Base-by-base conservation (phyloP, 768 basidiomycete genomes). In the Trametes punicea region DNA sequence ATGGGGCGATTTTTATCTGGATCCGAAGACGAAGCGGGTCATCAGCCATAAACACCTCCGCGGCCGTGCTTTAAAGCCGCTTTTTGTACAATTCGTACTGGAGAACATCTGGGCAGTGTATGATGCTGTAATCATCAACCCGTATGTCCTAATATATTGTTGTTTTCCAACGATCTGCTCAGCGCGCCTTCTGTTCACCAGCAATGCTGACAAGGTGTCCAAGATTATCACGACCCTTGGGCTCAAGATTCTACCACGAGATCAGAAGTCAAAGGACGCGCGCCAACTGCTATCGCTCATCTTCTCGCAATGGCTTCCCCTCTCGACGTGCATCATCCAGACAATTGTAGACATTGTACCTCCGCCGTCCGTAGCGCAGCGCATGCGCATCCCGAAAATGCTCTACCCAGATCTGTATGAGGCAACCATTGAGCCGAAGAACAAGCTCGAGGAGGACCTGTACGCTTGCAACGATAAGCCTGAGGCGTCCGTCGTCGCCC, bases 31-130 rank as follows among this genome's bases (percentile, higher is more conserved):
- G 40, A 98, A 97, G 72, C 81, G 84, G 62, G 90, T 98, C 34
- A 85, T 98, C 67, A 90, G 87, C 64, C 77, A 93, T 70, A 95
- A 93, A 72, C 90, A 95, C 71, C 79, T 98, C 56, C 83, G 81
- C 48, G 96, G 93, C 16, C 82, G 93, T 39, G 79, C 82, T 46
- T 72, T 98, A 68, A 98, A 98, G 74, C 92, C 95, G 10, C 78
- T 98, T 23, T 98, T 98, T 66, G 97, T 98, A 11, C 95, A 98
- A 73, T 96, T 98, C 63, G 88, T 99, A 11, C 73, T 99, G 61
- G 97, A 98, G 50, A 98, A 98, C 69, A 80, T 99, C 23, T 99
- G 96, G 95, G 88, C 91, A 15, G 89, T 97, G 10, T 99, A 98
- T 68, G 93, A 97, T 65, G 91, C 89, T 15, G 86, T 94, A 13